Conservation (phyloP, 805 yeast species). For the Kodamaea fukazawae region DNA sequence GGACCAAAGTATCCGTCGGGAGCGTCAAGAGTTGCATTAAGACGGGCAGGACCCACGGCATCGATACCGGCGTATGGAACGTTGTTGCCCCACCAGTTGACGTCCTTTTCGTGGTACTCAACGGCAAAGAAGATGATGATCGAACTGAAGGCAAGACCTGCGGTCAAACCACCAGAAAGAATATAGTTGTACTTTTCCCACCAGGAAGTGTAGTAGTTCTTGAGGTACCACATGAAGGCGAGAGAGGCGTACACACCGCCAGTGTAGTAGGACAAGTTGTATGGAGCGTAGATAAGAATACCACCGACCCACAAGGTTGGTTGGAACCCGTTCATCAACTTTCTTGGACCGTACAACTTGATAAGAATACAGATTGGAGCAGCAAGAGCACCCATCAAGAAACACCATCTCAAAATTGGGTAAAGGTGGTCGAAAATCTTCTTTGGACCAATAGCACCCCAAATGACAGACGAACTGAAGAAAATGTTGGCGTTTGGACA, state of each 20-base stretch:
- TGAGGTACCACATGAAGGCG: slow-evolving; percentile 29
- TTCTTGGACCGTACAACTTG: slow-evolving; percentile 17
- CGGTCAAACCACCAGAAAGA: slow-evolving; percentile 29
- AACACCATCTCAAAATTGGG: slow-evolving; percentile 34
- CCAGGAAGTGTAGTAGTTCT: slow-evolving; percentile 26
- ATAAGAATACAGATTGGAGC: slow-evolving; percentile 20
- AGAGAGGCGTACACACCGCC: slow-evolving; percentile 27
- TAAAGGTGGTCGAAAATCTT: slow-evolving; percentile 33
- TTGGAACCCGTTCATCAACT: slow-evolving; percentile 27
- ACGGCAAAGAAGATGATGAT: slow-evolving; percentile 39
- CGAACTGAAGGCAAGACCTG: slow-evolving; percentile 35
- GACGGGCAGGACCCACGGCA: slow-evolving; percentile 32
- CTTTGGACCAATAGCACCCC: slow-evolving; percentile 54
- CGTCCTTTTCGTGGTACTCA: slow-evolving; percentile 26
- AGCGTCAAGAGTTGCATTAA: slow-evolving; percentile 20
- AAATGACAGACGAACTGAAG: slow-evolving; percentile 55
- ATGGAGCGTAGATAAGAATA: slow-evolving; percentile 30
- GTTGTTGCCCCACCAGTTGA: slow-evolving; percentile 33
- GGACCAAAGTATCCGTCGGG: slow-evolving; percentile 40
- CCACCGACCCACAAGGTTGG: slow-evolving; percentile 36
- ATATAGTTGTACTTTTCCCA: slow-evolving; percentile 38
- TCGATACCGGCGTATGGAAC: slow-evolving; percentile 36
- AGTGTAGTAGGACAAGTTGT: slow-evolving; percentile 31
- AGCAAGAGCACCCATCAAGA: slow-evolving; percentile 32
- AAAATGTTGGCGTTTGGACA: slow-evolving; percentile 33